Evolutionary conservation across 495 filamentous ascomycete genomes (phyloP), one percentile per base, ranked within the genome.

Genomic region (Daldinia caldariorum): DNA sequence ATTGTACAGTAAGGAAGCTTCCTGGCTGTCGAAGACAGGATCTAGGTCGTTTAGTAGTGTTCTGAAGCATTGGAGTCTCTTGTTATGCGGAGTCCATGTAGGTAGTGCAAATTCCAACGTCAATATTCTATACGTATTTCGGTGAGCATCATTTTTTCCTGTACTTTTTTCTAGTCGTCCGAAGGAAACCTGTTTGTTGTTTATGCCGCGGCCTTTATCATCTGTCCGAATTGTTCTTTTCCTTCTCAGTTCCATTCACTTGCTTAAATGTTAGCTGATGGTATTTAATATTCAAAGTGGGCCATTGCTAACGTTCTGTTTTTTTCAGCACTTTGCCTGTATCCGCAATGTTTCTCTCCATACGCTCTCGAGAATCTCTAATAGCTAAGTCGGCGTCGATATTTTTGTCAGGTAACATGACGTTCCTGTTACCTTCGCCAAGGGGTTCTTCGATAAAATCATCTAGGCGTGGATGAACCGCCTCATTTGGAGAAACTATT

Each of bases 341-440:
- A 3, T 59, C 41, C 12, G 55, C 38, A n/a, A 69, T 55, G 3
- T 55, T 35, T 26, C 49, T 38, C 12, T 41, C 49, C 47, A 61
- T 31, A 2, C 55, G 43, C 57, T 60, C 49, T 2, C n/a, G 9
- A 18, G 47, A 38, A 8, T 39, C 9, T 16, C 39, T 49, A 6
- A 43, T 12, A 14, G 38, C 47, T 6, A 12, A 18, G 6, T 2
- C 9, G 4, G n/a, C 31, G 32, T 55, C 12, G 20, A 29, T 14
- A 41, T 1, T 22, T 41, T 41, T 41, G 31, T 69, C 45, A n/a
- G 67, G 67, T 1, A 69, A 31, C 55, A 64, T 60, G 13, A 69
- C 61, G 31, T 56, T 59, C 60, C 56, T 63, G 16, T 69, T 69
- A 60, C 67, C 67, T 16, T 10, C 55, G 22, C 37, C 47, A 0